A percentile compares a stretch with the other conserved stretches of the same genome.
These are phyloP conservation scores for Saccharomyces hybrid DNA, from an alignment of 1,139 yeast genomes.

Conservation along the genomic window DNA sequence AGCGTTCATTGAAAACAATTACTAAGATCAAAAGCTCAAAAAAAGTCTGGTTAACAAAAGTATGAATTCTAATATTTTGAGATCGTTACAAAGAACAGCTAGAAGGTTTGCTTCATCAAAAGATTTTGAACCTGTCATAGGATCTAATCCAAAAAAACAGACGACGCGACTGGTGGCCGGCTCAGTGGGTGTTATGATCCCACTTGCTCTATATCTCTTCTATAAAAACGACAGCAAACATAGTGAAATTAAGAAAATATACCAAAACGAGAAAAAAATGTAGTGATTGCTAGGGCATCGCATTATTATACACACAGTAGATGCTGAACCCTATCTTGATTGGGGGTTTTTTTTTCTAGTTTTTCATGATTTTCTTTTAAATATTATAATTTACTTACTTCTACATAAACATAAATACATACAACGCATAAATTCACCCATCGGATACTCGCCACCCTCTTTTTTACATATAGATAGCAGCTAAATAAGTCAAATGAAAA, in stretches of 20 bases:
- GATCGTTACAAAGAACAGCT: background rate
- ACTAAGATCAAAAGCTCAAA: background rate
- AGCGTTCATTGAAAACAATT: background rate
- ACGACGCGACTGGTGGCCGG: slow-evolving; percentile 1
- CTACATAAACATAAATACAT: background rate
- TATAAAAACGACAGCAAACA: slow-evolving; percentile 6
- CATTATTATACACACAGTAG: background rate
- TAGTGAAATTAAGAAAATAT: slow-evolving; percentile 13
- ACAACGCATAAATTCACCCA: background rate
- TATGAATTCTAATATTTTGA: background rate
- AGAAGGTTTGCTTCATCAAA: background rate
- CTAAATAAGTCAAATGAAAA: background rate
- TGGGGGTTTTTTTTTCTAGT: background rate
- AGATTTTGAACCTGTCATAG: background rate
- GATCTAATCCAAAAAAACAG: background rate
- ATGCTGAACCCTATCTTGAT: background rate
- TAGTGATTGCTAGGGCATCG: background rate
- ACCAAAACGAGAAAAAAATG: slow-evolving; percentile 12
- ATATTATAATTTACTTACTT: background rate
- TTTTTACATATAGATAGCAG: background rate
- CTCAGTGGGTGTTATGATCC: slow-evolving; percentile 4
- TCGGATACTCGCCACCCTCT: background rate
- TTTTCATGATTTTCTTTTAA: background rate
- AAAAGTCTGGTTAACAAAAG: background rate
- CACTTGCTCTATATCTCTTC: background rate